These are phyloP conservation scores for Hanseniaspora sp. DNA, from an alignment of 1,139 yeast genomes.

Conservation along the genomic window DNA sequence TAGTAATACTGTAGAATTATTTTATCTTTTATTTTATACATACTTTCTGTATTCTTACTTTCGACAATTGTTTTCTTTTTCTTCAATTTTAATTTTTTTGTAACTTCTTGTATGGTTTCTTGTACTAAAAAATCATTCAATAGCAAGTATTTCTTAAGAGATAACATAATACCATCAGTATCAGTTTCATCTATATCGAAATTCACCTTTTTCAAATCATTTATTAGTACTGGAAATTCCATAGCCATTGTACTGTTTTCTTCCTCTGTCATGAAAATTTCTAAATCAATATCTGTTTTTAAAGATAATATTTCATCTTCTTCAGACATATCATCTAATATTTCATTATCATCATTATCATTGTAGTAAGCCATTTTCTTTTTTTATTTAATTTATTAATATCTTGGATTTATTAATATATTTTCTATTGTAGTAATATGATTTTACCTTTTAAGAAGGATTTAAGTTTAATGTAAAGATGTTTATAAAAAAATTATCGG, in stretches of 20 bases:
- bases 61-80: background rate
- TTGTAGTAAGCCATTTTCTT: slow-evolving; percentile 1
- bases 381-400: background rate
- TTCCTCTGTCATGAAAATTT: slow-evolving; percentile 9
- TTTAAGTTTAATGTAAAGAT: too few species aligned
- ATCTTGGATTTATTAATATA: too few species aligned
- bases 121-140: slow-evolving; percentile 4
- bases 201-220: slow-evolving; percentile 1
- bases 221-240: background rate
- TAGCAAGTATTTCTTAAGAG: slow-evolving; percentile 8
- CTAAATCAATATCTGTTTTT: slow-evolving; percentile 9
- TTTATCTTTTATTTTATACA: background rate
- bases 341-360: slow-evolving; percentile 4
- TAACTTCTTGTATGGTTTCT: background rate
- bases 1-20: too few species aligned
- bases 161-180: background rate
- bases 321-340: background rate
- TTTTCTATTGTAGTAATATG: too few species aligned
- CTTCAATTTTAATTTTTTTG: slow-evolving; percentile 2
- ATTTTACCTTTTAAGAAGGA: too few species aligned
- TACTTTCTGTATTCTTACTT: background rate
- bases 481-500: too few species aligned
- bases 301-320: slow-evolving; percentile 4
- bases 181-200: background rate
- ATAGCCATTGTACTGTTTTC: slow-evolving; percentile 1